These are phyloP conservation scores for Astrephomene gubernaculifera DNA, from an alignment of 139 green algal species.

Conservation along the genomic window DNA sequence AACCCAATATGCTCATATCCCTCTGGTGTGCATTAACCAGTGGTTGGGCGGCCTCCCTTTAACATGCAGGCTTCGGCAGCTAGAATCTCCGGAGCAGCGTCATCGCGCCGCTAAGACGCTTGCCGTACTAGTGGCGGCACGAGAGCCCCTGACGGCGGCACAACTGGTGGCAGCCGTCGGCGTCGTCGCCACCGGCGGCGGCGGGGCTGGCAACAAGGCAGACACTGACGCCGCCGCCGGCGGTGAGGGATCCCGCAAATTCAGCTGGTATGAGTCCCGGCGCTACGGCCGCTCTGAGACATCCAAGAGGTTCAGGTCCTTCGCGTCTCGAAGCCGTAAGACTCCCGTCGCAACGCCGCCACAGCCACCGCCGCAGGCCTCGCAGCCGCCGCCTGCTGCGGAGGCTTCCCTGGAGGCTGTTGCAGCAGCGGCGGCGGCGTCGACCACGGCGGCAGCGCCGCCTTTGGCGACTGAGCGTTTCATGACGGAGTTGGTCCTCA, in stretches of 20 bases:
- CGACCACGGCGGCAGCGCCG: conserved; percentile 1
- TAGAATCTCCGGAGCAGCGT: neutral
- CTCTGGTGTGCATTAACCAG: neutral
- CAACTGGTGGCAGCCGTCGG: neutral
- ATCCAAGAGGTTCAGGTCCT: too few relatives aligned
- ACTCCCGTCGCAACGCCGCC: too few relatives aligned
- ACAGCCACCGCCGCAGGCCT: neutral
- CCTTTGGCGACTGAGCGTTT: neutral
- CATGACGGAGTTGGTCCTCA: neutral
- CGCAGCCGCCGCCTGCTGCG: too few relatives aligned
- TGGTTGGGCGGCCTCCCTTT: neutral
- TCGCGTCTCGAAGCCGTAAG: too few relatives aligned
- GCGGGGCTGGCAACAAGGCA: neutral
- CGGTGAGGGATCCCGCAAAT: too few relatives aligned
- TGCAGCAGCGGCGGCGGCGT: too few relatives aligned
- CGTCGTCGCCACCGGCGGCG: neutral
- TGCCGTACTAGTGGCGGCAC: conserved; percentile 25
- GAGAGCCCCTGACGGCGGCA: conserved; percentile 20
- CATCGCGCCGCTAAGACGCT: conserved; percentile 5
- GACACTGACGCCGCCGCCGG: neutral
- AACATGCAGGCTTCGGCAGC: conserved; percentile 3
- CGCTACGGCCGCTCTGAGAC: too few relatives aligned
- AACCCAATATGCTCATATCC: too few relatives aligned
- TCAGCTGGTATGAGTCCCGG: too few relatives aligned
- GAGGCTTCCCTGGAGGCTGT: too few relatives aligned